Evolutionary conservation across 139 green algal genomes (phyloP), one percentile per base, ranked within the genome.

Genomic region (Chlorella sp.): DNA sequence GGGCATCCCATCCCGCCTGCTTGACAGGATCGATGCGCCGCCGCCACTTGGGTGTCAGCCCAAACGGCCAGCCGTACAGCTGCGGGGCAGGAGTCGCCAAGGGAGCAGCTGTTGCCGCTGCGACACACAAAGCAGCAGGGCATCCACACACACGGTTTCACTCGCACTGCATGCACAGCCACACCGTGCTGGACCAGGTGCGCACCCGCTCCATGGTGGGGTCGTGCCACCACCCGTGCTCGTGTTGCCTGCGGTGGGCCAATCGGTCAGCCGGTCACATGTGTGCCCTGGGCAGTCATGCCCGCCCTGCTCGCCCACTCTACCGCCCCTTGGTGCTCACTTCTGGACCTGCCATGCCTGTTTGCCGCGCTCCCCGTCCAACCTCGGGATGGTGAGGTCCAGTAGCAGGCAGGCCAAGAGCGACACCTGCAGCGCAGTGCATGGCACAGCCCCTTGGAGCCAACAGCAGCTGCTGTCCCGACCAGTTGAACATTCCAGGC

Each of bases 341-440:
- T 14, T 36, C 28, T 68, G 73, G 46, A 41, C 14, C 73, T 80
- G 54, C 82, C 86, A 86, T 1, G 77, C 58, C 40, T 89, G 32
- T 11, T 62, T 24, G 14, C 41, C 68, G 26, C 83, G 58, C 75
- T 89, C 77, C 43, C 68, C 62, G 0, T 48, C 17, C 0, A 36
- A 40, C 43, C 70, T 85, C 0, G 88, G 84, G 28, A 95, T 87
- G 16, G 88, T 92, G 83, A 93, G 92, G 86, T 95, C 93, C 48
- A 95, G 83, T n/a, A 95, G 68, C 76, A 95, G 78, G 32, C 92
- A 90, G 0, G 91, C 73, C 32, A 95, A 81, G 9, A 95, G 89
- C 0, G 87, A 60, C 24, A 60, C 51, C 51, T 60, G 51, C 51
- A 60, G 13, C 51, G 51, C 8, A 54, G 8, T 11, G 51, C 51